These are phyloP conservation scores for Aspergillus sp. DNA, from an alignment of 2,329 filamentous ascomycete species.

Conservation along the genomic window DNA sequence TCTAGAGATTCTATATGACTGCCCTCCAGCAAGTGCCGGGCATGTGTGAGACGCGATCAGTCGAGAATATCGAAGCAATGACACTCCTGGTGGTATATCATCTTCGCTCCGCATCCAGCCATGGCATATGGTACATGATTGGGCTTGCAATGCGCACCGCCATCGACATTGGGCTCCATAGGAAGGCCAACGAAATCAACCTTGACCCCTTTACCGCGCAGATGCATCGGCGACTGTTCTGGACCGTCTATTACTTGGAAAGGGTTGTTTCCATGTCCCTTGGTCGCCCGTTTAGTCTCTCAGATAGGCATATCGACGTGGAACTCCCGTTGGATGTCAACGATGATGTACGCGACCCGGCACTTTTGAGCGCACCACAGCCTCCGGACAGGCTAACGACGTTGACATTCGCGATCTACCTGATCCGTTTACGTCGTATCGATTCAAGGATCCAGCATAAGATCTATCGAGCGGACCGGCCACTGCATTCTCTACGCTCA, in stretches of 20 bases:
- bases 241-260: conserved; percentile 45
- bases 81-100: conserved; percentile 44
- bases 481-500: conserved; percentile 35
- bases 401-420: conserved; percentile 36
- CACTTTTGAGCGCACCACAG: conserved; percentile 21
- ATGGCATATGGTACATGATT: conserved; percentile 47
- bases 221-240: conserved; percentile 41
- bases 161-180: conserved; percentile 44
- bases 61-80: conserved; percentile 47
- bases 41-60: conserved; percentile 40
- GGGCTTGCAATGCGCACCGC: conserved; percentile 46
- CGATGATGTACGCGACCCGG: conserved; percentile 32
- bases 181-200: conserved; percentile 37
- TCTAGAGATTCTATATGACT: conserved; percentile 40
- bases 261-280: conserved; percentile 43
- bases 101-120: conserved; percentile 41
- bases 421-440: conserved; percentile 38
- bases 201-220: conserved; percentile 36
- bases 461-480: conserved; percentile 43
- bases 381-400: conserved; percentile 21
- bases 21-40: conserved; percentile 42
- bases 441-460: conserved; percentile 44
- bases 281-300: conserved; percentile 42
- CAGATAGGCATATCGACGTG: conserved; percentile 44
- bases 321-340: conserved; percentile 38